These are phyloP conservation scores for Fraxinus dipetala DNA, from an alignment of 305 asterid genomes.

Conservation along the genomic window DNA sequence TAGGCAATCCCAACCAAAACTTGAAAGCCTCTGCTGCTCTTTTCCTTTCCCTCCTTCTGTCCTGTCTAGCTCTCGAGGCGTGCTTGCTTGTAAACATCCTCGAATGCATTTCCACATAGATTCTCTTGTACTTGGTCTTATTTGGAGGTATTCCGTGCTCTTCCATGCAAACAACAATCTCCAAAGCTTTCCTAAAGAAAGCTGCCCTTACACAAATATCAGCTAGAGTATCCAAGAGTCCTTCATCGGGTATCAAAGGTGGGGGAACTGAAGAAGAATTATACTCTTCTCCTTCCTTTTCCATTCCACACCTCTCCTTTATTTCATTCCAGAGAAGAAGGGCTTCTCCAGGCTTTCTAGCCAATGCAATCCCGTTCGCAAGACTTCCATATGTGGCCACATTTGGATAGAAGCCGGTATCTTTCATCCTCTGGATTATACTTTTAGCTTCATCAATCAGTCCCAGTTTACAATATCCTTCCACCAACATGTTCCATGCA, in stretches of 20 bases:
- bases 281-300: conserved; percentile 30
- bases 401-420: conserved; percentile 56
- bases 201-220: conserved; percentile 95
- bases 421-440: conserved; percentile 69
- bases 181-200: conserved; percentile 84
- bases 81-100: conserved; percentile 98
- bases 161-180: conserved; percentile 93
- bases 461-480: conserved; percentile 78
- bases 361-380: conserved; percentile 76
- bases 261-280: conserved; percentile 32
- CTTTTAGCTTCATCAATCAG: conserved; percentile 67
- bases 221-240: conserved; percentile 80
- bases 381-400: conserved; percentile 93
- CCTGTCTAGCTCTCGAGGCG: conserved; percentile 87
- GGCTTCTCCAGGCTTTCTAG: conserved; percentile 95
- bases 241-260: conserved; percentile 72
- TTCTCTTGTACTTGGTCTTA: conserved; percentile 83
- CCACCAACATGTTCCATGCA: conserved; percentile 96
- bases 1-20: conserved; percentile 97
- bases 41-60: conserved; percentile 76
- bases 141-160: conserved; percentile 76
- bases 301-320: conserved; percentile 63
- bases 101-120: conserved; percentile 97
- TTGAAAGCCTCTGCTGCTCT: conserved; percentile 97
- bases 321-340: conserved; percentile 88